phyloP scores from a whole-genome alignment of 1,284 basidiomycete species.

The Tilletia indica region DNA sequence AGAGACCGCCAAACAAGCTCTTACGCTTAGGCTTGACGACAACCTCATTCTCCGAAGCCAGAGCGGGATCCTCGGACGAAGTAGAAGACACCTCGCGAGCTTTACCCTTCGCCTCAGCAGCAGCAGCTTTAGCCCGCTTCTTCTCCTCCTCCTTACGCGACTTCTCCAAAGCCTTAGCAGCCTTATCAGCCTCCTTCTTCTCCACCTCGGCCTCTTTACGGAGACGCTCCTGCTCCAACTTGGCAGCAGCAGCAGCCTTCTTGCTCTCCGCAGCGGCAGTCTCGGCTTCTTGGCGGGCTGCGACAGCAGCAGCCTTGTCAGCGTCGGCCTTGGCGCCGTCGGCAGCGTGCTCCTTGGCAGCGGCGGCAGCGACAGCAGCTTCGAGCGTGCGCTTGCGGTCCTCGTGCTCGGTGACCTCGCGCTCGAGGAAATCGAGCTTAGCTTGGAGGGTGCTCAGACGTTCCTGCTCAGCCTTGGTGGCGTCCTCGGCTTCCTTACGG shows the following conservation, averaged over 20 bases:
- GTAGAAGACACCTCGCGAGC: not conserved
- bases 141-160: not conserved
- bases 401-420: not conserved
- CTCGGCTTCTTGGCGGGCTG: not conserved
- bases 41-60: not conserved
- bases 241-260: conserved; percentile 1
- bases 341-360: conserved; percentile 3
- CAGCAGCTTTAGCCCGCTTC: not conserved
- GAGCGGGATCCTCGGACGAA: not conserved
- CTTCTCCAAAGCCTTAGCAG: conserved; percentile 8
- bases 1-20: not conserved
- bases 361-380: conserved; percentile 5
- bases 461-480: not conserved
- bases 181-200: conserved; percentile 1
- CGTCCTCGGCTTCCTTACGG: conserved; percentile 8
- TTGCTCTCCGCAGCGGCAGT: conserved; percentile 11
- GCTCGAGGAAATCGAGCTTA: not conserved
- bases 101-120: conserved; percentile 2
- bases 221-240: conserved; percentile 3
- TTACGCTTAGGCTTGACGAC: not conserved
- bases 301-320: not conserved
- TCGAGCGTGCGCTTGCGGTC: conserved; percentile 14
- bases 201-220: not conserved
- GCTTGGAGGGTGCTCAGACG: not conserved
- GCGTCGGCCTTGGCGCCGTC: not conserved